Percentiles rank a stretch among this genome's conserved stretches.
Conservation (phyloP, 257 asterid species). For the Gentiana macrophylla region DNA sequence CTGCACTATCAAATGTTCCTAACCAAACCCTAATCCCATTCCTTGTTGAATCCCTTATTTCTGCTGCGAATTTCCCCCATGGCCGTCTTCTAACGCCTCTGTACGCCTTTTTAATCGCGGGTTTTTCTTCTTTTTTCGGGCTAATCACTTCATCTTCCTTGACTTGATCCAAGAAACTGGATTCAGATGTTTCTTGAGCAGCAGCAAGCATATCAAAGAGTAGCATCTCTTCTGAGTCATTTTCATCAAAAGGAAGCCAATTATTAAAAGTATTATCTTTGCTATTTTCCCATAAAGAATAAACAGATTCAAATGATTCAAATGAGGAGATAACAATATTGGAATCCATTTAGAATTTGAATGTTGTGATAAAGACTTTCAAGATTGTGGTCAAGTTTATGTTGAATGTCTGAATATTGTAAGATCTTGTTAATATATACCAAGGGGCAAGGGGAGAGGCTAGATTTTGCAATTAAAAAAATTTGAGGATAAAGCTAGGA, state of each 20-base stretch:
- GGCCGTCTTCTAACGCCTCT: slow-evolving; percentile 78
- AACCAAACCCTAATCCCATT: slow-evolving; percentile 79
- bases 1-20: slow-evolving; percentile 78
- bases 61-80: slow-evolving; percentile 91
- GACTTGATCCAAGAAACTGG: slow-evolving; percentile 14
- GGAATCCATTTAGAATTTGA: too few species aligned
- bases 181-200: slow-evolving; percentile 17
- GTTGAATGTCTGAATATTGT: too few species aligned
- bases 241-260: slow-evolving; percentile 39
- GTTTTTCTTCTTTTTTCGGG: neutral
- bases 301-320: too few species aligned
- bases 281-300: too few species aligned
- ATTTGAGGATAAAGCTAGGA: too few species aligned
- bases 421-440: too few species aligned
- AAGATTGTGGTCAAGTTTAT: too few species aligned
- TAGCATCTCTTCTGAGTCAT: slow-evolving; percentile 65
- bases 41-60: slow-evolving; percentile 75
- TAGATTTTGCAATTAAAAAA: too few species aligned
- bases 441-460: too few species aligned
- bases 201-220: slow-evolving; percentile 33
- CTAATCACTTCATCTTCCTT: slow-evolving; percentile 56
- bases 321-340: too few species aligned
- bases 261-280: too few species aligned
- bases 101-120: slow-evolving; percentile 21
- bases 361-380: too few species aligned